Percentiles rank a stretch among this genome's conserved stretches.
Conservation (phyloP, 495 filamentous ascomycete genomes). For the Podospora fimiseda region DNA sequence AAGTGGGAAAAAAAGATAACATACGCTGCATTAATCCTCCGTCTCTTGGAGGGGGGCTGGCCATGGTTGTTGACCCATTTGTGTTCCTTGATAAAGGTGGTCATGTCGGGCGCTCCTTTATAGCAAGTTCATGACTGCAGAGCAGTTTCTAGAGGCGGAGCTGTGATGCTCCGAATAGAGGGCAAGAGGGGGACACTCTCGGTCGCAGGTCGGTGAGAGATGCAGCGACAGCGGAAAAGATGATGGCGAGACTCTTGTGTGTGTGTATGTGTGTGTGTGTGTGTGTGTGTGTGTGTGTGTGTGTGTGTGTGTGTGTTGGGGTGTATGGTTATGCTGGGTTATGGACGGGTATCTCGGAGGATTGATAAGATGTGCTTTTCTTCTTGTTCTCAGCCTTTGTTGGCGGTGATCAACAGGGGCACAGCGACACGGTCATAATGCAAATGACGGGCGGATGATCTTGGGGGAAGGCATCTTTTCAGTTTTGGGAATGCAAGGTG, state of each 20-base stretch:
- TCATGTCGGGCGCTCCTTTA: slow-evolving; percentile 31
- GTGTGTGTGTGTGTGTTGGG: no score
- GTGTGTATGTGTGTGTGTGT: no score
- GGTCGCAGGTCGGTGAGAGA: slow-evolving; percentile 10
- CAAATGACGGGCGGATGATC: slow-evolving; percentile 11
- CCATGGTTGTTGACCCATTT: slow-evolving; percentile 76
- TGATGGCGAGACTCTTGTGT: neutral
- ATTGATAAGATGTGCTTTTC: neutral
- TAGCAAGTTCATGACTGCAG: slow-evolving; percentile 27
- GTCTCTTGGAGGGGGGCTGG: slow-evolving; percentile 71
- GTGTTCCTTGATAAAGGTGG: slow-evolving; percentile 36
- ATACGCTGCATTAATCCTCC: slow-evolving; percentile 77
- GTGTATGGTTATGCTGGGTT: no score
- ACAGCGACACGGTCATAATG: slow-evolving; percentile 23
- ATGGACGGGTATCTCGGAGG: no score
- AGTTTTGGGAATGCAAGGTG: slow-evolving; percentile 13
- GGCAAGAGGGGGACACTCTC: slow-evolving; percentile 4
- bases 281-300: no score
- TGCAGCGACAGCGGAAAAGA: neutral
- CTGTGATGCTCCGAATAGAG: slow-evolving; percentile 1
- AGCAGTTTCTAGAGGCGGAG: no score
- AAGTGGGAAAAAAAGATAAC: slow-evolving; percentile 21
- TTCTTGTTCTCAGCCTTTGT: neutral
- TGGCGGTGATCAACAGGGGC: slow-evolving; percentile 24
- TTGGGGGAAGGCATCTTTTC: slow-evolving; percentile 22